Percentiles rank a stretch among this genome's conserved stretches.
Evolutionary conservation across 1,139 yeast species (phyloP).

Genomic region (Geotrichum candidum): DNA sequence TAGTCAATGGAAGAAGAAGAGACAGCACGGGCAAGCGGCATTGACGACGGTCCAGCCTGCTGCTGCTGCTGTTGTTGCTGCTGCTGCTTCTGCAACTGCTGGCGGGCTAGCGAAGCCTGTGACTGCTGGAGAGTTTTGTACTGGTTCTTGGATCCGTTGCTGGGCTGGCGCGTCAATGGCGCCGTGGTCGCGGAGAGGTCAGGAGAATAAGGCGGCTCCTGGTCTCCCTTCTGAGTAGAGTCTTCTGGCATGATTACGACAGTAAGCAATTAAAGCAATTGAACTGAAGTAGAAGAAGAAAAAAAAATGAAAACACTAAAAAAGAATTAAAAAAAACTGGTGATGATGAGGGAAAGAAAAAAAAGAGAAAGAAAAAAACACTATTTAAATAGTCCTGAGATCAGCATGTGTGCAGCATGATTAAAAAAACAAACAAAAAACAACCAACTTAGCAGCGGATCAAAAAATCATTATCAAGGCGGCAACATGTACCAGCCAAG

Average conservation of each 20-base stretch:
- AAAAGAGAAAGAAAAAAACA: neutral
- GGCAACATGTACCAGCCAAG: neutral
- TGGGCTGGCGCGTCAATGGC: slow-evolving; percentile 2
- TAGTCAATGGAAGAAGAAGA: neutral
- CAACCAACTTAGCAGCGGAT: too few relatives aligned
- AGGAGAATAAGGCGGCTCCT: neutral
- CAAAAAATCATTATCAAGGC: too few relatives aligned
- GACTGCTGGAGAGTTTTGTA: neutral
- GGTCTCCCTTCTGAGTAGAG: neutral
- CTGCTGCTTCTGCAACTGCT: neutral
- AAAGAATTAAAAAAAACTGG: neutral
- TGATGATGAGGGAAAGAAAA: neutral
- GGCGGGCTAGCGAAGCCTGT: neutral
- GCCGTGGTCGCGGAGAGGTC: neutral
- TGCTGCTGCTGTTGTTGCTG: neutral
- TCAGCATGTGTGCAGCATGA: too few relatives aligned
- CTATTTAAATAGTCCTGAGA: neutral
- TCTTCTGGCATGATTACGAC: neutral
- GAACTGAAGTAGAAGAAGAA: neutral
- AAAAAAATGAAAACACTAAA: neutral
- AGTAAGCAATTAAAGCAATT: neutral
- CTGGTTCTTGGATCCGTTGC: neutral
- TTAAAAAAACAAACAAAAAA: too few relatives aligned
- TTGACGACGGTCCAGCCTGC: neutral
- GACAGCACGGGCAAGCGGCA: neutral